Conservation (phyloP, 192 early-diverging fungal genomes). For the Entomortierella chlamydospora region DNA sequence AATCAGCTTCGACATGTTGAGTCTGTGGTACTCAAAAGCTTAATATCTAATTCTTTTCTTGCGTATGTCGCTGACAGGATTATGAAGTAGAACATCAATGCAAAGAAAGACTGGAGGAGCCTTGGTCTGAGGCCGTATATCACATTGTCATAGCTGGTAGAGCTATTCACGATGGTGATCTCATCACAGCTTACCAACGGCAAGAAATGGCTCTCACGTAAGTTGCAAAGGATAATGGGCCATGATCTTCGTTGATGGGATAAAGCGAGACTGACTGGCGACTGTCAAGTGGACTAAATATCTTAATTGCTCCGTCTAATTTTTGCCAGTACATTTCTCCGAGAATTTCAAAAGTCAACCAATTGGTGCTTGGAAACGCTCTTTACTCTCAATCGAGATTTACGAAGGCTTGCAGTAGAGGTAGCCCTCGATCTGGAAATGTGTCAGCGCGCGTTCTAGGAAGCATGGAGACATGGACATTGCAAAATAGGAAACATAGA, state of each 20-base stretch:
- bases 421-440: conserved; percentile 39
- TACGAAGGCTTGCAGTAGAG: conserved; percentile 61
- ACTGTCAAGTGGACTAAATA: too few species aligned
- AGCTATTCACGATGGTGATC: conserved; percentile 35
- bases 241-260: background rate
- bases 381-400: conserved; percentile 69
- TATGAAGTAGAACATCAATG: conserved; percentile 22
- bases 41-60: background rate
- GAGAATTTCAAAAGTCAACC: conserved; percentile 56
- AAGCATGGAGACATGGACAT: too few species aligned
- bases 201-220: conserved; percentile 63
- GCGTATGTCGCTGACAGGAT: background rate
- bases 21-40: background rate
- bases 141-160: conserved; percentile 55
- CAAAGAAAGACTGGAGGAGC: conserved; percentile 27
- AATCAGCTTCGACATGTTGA: background rate
- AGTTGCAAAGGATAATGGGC: background rate
- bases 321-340: conserved; percentile 60
- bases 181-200: conserved; percentile 54
- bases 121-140: conserved; percentile 62
- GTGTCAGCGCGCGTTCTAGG: too few species aligned
- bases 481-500: background rate
- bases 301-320: too few species aligned
- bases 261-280: background rate
- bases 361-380: conserved; percentile 73